phyloP scores from a whole-genome alignment of 176 grass and related monocot species.

The Bonia amplexicaulis region DNA sequence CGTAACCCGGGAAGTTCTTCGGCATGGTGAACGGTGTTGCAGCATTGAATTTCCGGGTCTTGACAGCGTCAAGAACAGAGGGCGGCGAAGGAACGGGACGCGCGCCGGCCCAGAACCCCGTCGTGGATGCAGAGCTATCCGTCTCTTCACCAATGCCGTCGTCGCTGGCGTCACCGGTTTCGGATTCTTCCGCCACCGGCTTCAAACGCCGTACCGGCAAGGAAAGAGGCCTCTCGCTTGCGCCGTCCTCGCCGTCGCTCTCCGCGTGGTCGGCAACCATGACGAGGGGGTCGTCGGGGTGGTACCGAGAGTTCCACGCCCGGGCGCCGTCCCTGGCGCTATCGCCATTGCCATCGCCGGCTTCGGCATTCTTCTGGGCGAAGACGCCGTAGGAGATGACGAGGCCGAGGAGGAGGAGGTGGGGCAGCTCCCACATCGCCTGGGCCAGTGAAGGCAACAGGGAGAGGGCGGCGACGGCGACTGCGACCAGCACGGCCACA shows the following conservation, averaged over 20 bases:
- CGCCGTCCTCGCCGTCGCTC: conserved; percentile 7
- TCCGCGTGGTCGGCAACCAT: conserved; percentile 37
- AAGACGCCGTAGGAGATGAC: conserved; percentile 69
- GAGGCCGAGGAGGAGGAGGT: conserved; percentile 65
- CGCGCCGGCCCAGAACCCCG: conserved; percentile 21
- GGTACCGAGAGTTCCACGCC: conserved; percentile 62
- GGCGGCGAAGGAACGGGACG: conserved; percentile 20
- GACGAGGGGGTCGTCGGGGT: conserved; percentile 47
- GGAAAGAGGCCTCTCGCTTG: conserved; percentile 35
- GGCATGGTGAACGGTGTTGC: neutral
- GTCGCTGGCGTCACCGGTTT: neutral
- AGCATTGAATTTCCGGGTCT: neutral
- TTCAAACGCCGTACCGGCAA: conserved; percentile 70
- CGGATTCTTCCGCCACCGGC: neutral
- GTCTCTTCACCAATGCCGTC: conserved; percentile 27
- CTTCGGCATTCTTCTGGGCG: conserved; percentile 22
- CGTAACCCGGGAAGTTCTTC: neutral
- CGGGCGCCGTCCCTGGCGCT: neutral
- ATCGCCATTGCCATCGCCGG: neutral
- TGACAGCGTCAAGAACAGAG: conserved; percentile 38
- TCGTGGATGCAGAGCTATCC: conserved; percentile 28
- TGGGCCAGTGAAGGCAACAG: conserved; percentile 53
- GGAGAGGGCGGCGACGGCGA: conserved; percentile 33
- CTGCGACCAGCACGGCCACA: conserved; percentile 44
- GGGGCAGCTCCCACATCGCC: conserved; percentile 63